Evolutionary conservation across 2,329 filamentous ascomycete genomes (phyloP), one percentile per base, ranked within the genome.

Genomic region (Exophiala lecanii-corni): DNA sequence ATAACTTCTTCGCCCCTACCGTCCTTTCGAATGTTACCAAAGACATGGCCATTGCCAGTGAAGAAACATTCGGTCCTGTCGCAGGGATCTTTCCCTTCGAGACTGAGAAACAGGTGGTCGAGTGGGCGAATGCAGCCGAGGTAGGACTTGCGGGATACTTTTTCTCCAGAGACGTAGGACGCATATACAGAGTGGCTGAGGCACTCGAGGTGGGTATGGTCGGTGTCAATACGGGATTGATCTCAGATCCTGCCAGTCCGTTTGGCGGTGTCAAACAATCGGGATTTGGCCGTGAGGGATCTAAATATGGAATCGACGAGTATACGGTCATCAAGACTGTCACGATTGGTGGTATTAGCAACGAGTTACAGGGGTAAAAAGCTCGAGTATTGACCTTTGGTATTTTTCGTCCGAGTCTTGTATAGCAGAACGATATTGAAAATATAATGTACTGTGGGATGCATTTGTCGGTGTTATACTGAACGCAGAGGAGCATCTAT

Each of bases 61-160:
- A 97, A 66, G 92, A 98, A 72, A 98, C 91, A 0, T 98, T 98
- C 62, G 92, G 92, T 0, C 92, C 92, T 2, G 85, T 97, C 0
- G 91, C 89, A 0, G 91, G 86, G 1, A 67, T 97, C 10, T 96
- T 96, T 72, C 76, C 81, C 36, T 98, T 97, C 61, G 78, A 86
- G 35, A 88, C 83, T 0, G 92, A 97, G 67, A 82, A 84, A 40
- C 89, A 97, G 58, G 92, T 95, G 4, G 80, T 97, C 20, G 73
- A 77, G 50, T 68, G 91, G 53, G 91, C 92, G 3, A 98, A 98
- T 65, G 66, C 71, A 31, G 74, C 86, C 1, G 82, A 91, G 39
- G 89, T 97, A 26, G 92, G 92, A 1, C 74, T 98, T 25, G 92
- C 91, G 0, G 91, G 87, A 1, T 97, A 97, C 70, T 95, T 98